phyloP scores from a whole-genome alignment of 768 basidiomycete species.

The Candolleomyces eurysporus region DNA sequence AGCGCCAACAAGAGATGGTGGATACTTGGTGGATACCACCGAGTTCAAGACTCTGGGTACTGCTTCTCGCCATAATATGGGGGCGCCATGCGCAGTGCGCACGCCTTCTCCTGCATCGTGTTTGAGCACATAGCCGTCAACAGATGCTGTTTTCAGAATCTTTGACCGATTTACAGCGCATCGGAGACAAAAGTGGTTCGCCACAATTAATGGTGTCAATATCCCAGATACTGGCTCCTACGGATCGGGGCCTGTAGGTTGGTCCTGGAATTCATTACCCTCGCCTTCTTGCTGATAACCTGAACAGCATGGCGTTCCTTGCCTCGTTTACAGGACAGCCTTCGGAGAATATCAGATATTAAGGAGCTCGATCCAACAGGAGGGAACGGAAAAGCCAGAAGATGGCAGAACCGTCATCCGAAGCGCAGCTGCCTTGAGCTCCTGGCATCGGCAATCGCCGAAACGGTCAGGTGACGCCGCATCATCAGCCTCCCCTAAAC shows the following conservation, averaged over 20 bases:
- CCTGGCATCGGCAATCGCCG: too few relatives aligned
- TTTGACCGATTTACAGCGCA: neutral
- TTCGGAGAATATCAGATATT: neutral
- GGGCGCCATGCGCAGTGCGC: neutral
- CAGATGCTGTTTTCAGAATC: neutral
- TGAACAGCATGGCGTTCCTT: too few relatives aligned
- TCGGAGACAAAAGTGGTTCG: neutral
- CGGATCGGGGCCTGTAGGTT: neutral
- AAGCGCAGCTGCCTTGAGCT: too few relatives aligned
- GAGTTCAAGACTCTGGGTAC: neutral
- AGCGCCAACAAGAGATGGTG: neutral
- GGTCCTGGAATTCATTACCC: too few relatives aligned
- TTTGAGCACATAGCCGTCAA: neutral
- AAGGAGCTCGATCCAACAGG: too few relatives aligned
- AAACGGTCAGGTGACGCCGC: too few relatives aligned
- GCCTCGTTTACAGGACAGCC: too few relatives aligned
- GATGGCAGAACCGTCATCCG: too few relatives aligned
- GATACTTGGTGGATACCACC: neutral
- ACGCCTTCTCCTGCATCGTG: conserved; percentile 1
- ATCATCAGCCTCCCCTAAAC: too few relatives aligned
- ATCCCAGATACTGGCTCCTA: neutral
- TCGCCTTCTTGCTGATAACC: too few relatives aligned
- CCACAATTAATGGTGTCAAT: neutral
- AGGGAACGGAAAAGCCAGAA: too few relatives aligned
- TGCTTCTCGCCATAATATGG: neutral